Percentiles rank a stretch among this genome's conserved stretches.
These are phyloP conservation scores for Pseudogymnoascus sp. DNA, from an alignment of 2,329 filamentous ascomycete species.

Conservation along the genomic window DNA sequence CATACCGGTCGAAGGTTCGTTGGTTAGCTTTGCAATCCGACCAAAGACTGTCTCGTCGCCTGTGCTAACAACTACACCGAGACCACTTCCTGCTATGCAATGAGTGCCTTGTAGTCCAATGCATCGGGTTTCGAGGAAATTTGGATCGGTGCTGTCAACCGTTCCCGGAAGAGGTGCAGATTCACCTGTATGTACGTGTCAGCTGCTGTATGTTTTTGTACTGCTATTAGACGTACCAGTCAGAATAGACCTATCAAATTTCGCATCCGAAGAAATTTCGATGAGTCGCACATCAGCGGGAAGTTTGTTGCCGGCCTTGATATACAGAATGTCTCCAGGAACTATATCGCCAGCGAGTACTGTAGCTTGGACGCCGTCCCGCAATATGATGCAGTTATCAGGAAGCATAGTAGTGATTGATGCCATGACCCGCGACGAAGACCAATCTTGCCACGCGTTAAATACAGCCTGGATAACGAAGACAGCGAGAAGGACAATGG, in stretches of 20 bases:
- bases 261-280: constrained; percentile 61
- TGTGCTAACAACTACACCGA: constrained; percentile 64
- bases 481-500: constrained; percentile 65
- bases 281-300: constrained; percentile 68
- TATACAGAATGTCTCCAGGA: constrained; percentile 62
- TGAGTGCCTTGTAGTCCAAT: constrained; percentile 77
- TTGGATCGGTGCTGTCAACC: constrained; percentile 61
- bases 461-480: constrained; percentile 65
- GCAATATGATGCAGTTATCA: constrained; percentile 59
- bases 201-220: neutral
- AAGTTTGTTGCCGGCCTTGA: constrained; percentile 67
- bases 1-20: constrained; percentile 59
- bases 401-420: constrained; percentile 78
- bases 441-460: constrained; percentile 69
- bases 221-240: constrained; percentile 44
- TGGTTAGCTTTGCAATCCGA: constrained; percentile 66
- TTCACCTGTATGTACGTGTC: constrained; percentile 43
- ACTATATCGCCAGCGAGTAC: constrained; percentile 57
- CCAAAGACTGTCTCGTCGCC: constrained; percentile 71
- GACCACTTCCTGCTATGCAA: constrained; percentile 61
- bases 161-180: constrained; percentile 58
- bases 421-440: constrained; percentile 68
- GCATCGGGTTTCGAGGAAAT: constrained; percentile 70
- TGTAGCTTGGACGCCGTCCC: constrained; percentile 48
- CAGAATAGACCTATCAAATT: constrained; percentile 67